Conservation (phyloP, 768 basidiomycete genomes). For the Psilocybe azurescens region DNA sequence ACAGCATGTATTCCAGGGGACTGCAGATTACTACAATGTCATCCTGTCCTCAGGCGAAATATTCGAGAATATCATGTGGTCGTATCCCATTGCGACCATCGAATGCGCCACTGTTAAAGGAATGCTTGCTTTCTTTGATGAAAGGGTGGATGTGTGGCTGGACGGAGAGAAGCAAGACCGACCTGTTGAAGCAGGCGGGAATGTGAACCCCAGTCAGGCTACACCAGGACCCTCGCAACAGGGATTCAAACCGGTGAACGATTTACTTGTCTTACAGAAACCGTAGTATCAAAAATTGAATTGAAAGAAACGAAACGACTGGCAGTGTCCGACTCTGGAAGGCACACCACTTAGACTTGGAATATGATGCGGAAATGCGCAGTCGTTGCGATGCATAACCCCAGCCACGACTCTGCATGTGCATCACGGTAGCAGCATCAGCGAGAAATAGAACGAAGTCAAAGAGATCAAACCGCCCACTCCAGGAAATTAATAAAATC, state of each 20-base stretch:
- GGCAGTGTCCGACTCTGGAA: too few species aligned
- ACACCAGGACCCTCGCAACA: background rate
- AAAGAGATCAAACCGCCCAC: too few species aligned
- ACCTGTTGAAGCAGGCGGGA: constrained; percentile 16
- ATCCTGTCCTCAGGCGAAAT: constrained; percentile 47
- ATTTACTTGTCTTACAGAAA: background rate
- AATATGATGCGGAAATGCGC: too few species aligned
- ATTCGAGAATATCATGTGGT: constrained; percentile 63
- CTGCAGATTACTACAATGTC: constrained; percentile 62
- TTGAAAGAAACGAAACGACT: too few species aligned
- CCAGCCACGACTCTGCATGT: too few species aligned
- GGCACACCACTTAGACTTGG: too few species aligned
- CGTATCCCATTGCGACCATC: constrained; percentile 57
- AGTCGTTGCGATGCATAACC: too few species aligned
- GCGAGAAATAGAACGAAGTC: too few species aligned
- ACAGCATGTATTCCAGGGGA: constrained; percentile 46
- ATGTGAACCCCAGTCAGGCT: background rate
- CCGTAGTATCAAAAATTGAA: background rate
- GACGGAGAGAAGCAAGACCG: constrained; percentile 59
- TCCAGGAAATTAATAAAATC: too few species aligned
- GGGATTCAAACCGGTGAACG: background rate
- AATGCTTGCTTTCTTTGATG: constrained; percentile 66
- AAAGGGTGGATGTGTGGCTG: constrained; percentile 69
- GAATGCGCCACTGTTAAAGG: constrained; percentile 59
- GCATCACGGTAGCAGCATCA: too few species aligned